Percentiles rank a stretch among this genome's conserved stretches.
phyloP scores from a whole-genome alignment of 331 rosid genomes.

The Quercus phellos region DNA sequence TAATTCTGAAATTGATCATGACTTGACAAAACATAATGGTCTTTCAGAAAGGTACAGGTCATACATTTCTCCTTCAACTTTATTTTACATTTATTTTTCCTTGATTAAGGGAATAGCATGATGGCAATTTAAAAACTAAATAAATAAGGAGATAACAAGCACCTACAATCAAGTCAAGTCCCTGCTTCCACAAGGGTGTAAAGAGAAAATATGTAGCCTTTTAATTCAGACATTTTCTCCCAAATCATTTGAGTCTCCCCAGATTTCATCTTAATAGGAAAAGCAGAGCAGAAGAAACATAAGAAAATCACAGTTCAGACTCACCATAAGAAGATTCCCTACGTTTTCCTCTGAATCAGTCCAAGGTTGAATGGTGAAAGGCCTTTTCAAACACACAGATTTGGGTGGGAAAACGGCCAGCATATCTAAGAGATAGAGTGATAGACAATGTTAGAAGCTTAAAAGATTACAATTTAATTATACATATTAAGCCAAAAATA shows the following conservation, averaged over 20 bases:
- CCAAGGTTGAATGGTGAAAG: conserved; percentile 67
- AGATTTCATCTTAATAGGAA: conserved; percentile 16
- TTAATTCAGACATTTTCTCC: not conserved
- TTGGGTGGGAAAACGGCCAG: conserved; percentile 52
- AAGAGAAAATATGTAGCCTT: not conserved
- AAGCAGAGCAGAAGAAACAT: not conserved
- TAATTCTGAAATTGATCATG: not conserved
- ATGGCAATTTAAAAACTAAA: not conserved
- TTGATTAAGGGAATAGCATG: not conserved
- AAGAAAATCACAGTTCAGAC: conserved; percentile 11
- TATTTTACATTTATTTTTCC: not conserved
- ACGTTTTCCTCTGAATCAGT: conserved; percentile 57
- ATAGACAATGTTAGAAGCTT: conserved; percentile 16
- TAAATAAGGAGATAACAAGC: not conserved
- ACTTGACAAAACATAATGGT: not conserved
- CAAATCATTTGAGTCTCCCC: conserved; percentile 1
- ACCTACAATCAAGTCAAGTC: not conserved
- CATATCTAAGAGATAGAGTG: conserved; percentile 35
- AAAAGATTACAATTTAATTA: not conserved
- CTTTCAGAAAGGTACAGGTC: not conserved
- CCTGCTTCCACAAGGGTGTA: not conserved
- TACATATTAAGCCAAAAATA: conserved; percentile 9
- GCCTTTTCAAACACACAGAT: conserved; percentile 50
- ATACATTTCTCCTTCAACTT: not conserved
- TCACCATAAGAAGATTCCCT: conserved; percentile 75